These are phyloP conservation scores for maize (Zea mays) DNA, from an alignment of 176 grass and related monocot species.

Conservation along the genomic window DNA sequence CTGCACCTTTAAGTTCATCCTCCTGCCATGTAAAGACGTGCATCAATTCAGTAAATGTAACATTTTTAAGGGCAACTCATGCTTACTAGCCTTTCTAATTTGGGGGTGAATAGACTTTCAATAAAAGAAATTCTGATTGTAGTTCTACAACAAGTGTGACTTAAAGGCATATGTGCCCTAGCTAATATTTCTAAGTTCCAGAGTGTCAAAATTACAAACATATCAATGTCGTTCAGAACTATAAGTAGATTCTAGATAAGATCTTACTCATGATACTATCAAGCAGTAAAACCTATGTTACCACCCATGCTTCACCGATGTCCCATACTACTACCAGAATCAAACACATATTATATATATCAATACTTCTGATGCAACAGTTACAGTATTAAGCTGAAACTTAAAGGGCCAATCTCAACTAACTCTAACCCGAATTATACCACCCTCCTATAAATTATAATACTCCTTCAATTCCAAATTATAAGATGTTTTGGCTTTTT, in stretches of 20 bases:
- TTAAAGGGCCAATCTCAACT: too few relatives aligned
- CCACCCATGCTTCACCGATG: not conserved
- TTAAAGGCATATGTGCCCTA: not conserved
- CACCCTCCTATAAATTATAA: too few relatives aligned
- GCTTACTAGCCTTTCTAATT: not conserved
- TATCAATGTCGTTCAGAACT: not conserved
- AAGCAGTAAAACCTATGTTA: not conserved
- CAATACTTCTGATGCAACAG: not conserved
- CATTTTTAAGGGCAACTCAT: not conserved
- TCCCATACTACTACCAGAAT: not conserved
- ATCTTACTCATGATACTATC: not conserved
- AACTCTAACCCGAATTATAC: too few relatives aligned
- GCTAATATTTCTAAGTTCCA: not conserved
- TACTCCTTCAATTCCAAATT: too few relatives aligned
- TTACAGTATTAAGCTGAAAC: not conserved
- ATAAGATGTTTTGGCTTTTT: too few relatives aligned
- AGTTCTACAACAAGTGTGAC: not conserved
- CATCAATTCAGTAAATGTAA: slow-evolving; percentile 28
- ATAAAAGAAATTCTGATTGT: not conserved
- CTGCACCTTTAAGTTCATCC: slow-evolving; percentile 96
- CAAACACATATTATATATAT: not conserved
- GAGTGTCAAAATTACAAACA: not conserved
- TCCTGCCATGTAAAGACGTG: slow-evolving; percentile 60
- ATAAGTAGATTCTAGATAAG: not conserved
- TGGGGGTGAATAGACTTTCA: too few relatives aligned